Base-by-base conservation (phyloP, 2,329 filamentous ascomycete species). In the Colletotrichum sp. region DNA sequence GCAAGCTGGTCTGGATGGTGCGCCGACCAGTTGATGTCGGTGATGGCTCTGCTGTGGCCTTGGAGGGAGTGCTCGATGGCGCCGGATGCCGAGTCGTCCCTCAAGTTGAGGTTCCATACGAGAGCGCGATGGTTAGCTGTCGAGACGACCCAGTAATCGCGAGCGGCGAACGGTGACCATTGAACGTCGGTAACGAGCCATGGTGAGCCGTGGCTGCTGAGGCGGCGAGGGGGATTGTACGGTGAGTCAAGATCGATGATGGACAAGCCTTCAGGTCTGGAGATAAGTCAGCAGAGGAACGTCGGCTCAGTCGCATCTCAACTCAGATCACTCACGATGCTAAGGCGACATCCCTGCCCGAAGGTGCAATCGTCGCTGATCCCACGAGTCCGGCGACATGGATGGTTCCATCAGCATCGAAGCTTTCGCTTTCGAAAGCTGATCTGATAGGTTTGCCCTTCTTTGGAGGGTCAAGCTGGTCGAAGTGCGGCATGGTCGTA, bases 151-250 rank as follows among this genome's bases (percentile, higher is more conserved):
- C 96, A 98, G 80, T 96, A 96, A 83, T 98, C 95, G 64, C 96
- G 92, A 24, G 91, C 92, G 15, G 96, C 94, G 83, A 98, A 98
- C 1, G 96, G 96, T 13, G 95, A 98, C 96, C 96, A 98, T 84
- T 98, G 96, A 34, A 98, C 96, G 84, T 98, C 96, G 13, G 96
- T 96, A 7, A 98, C 96, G 67, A 98, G 93, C 95, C 96, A 98
- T n/a, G 95, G 94, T 58, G 95, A 93, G 71, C 95, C 94, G 84
- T 98, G 95, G 77, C 94, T 94, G 79, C 89, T 90, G 64, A 98
- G 89, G 80, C 96, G 94, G 21, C 96, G 93, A 21, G 96, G 96
- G 12, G 94, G 94, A 75, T 94, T 97, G 82, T 96, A 97, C 1
- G 95, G 95, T 13, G 93, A 96, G 85, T 98, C 96, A 62, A 98